Percentiles rank a stretch among this genome's conserved stretches.
Evolutionary conservation across 2,329 filamentous ascomycete species (phyloP).

Genomic region (Colletotrichum lentis): DNA sequence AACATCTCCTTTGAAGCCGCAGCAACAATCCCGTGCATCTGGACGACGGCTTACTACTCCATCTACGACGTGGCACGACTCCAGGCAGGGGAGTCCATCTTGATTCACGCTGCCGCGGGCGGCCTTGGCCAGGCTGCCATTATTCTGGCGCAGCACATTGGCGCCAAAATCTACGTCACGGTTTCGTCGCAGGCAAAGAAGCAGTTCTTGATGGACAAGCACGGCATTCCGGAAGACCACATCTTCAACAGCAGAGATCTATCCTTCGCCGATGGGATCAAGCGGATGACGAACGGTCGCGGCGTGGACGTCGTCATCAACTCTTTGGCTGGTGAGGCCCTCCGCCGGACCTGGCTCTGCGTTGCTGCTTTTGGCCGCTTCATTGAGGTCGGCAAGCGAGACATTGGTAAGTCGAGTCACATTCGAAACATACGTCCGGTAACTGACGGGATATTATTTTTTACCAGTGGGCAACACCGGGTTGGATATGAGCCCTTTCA

Average conservation of each 20-base stretch:
- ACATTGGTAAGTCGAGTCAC: slow-evolving; percentile 39
- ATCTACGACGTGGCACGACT: slow-evolving; percentile 41
- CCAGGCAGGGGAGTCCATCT: slow-evolving; percentile 48
- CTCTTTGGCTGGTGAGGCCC: slow-evolving; percentile 43
- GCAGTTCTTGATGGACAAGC: slow-evolving; percentile 41
- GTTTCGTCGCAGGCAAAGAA: slow-evolving; percentile 45
- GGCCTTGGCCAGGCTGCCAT: slow-evolving; percentile 52
- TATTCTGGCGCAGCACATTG: slow-evolving; percentile 48
- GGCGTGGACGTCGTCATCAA: slow-evolving; percentile 49
- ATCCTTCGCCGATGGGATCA: slow-evolving; percentile 44
- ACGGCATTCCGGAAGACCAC: slow-evolving; percentile 45
- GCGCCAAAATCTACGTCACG: slow-evolving; percentile 54
- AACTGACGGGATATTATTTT: too few relatives aligned
- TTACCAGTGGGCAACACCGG: slow-evolving; percentile 40
- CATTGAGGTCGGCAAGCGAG: slow-evolving; percentile 48
- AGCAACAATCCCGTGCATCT: slow-evolving; percentile 43
- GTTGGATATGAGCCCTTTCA: too few relatives aligned
- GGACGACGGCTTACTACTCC: slow-evolving; percentile 43
- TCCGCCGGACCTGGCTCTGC: slow-evolving; percentile 46
- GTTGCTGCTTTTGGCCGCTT: slow-evolving; percentile 47
- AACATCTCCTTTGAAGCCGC: slow-evolving; percentile 41
- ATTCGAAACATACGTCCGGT: too few relatives aligned
- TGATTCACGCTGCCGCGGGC: slow-evolving; percentile 51
- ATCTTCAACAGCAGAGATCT: slow-evolving; percentile 47
- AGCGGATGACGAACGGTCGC: slow-evolving; percentile 40